phyloP scores from a whole-genome alignment of 2,329 filamentous ascomycete genomes.

The Elsinoe arachidis region DNA sequence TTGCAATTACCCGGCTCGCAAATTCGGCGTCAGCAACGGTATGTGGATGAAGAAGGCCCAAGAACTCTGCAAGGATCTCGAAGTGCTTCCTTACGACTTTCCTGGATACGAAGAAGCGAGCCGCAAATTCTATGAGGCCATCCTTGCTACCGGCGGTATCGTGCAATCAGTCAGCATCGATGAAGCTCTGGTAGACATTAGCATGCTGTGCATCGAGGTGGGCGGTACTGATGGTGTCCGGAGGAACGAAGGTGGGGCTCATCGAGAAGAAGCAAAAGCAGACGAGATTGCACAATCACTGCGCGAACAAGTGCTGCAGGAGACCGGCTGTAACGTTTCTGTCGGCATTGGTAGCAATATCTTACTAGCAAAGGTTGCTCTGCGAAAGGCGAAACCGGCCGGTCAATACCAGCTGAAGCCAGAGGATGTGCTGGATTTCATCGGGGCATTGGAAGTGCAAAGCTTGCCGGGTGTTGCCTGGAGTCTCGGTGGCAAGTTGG shows the following conservation, averaged over 20 bases:
- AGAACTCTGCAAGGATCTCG: slow-evolving; percentile 74
- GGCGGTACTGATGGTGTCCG: slow-evolving; percentile 58
- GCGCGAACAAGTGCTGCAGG: slow-evolving; percentile 60
- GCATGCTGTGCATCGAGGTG: slow-evolving; percentile 55
- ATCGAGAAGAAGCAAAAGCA: slow-evolving; percentile 70
- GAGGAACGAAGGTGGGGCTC: slow-evolving; percentile 58
- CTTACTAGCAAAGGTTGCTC: slow-evolving; percentile 78
- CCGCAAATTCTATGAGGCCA: slow-evolving; percentile 73
- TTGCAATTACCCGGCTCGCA: slow-evolving; percentile 87
- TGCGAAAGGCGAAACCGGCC: slow-evolving; percentile 87
- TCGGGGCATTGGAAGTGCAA: slow-evolving; percentile 69
- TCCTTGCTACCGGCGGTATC: slow-evolving; percentile 67
- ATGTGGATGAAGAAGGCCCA: slow-evolving; percentile 98
- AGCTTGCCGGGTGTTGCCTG: slow-evolving; percentile 86
- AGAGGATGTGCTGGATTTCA: slow-evolving; percentile 65
- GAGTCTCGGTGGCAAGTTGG: slow-evolving; percentile 78
- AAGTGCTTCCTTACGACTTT: slow-evolving; percentile 93
- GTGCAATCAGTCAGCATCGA: slow-evolving; percentile 97
- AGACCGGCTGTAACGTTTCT: slow-evolving; percentile 79
- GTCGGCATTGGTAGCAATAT: slow-evolving; percentile 90
- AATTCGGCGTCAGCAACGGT: slow-evolving; percentile 85
- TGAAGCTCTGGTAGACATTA: slow-evolving; percentile 83
- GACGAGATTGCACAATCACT: slow-evolving; percentile 61
- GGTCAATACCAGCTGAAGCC: slow-evolving; percentile 84
- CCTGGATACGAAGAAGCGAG: slow-evolving; percentile 90